A percentile compares a stretch with the other conserved stretches of the same genome.
Conservation (phyloP, 1,139 yeast genomes). For the Entelexis sorbosivorans region DNA sequence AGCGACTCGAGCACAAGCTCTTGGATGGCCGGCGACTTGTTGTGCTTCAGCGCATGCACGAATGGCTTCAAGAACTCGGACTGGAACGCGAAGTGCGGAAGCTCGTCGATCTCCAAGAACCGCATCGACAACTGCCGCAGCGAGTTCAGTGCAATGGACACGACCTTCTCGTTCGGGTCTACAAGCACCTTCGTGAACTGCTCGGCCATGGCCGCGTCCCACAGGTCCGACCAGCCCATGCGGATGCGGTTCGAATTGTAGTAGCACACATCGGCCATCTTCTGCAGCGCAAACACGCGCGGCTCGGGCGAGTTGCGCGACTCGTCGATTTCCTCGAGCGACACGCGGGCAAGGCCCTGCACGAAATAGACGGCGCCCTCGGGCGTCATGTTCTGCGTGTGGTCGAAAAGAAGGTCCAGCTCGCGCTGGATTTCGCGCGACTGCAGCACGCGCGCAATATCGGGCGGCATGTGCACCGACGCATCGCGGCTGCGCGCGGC, state of each 20-base stretch:
- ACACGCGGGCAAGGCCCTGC: slow-evolving; percentile 72
- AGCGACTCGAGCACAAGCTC: slow-evolving; percentile 88
- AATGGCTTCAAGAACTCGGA: slow-evolving; percentile 88
- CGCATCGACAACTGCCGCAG: slow-evolving; percentile 85
- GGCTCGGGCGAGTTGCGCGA: slow-evolving; percentile 53
- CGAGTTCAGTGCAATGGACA: slow-evolving; percentile 86
- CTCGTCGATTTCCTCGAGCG: slow-evolving; percentile 82
- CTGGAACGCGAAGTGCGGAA: slow-evolving; percentile 91
- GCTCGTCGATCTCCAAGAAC: slow-evolving; percentile 84
- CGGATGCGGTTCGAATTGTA: slow-evolving; percentile 95
- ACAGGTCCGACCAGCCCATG: slow-evolving; percentile 91
- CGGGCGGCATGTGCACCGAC: slow-evolving; percentile 33
- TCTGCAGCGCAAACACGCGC: slow-evolving; percentile 82
- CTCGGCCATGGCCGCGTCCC: slow-evolving; percentile 79
- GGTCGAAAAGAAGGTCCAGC: slow-evolving; percentile 78
- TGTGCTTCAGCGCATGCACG: slow-evolving; percentile 62
- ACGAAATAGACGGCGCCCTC: slow-evolving; percentile 81
- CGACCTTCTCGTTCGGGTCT: slow-evolving; percentile 62
- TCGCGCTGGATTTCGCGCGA: slow-evolving; percentile 74
- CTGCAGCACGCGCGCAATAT: slow-evolving; percentile 49
- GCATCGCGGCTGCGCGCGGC: slow-evolving; percentile 57
- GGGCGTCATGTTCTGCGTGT: slow-evolving; percentile 69
- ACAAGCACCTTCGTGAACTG: slow-evolving; percentile 82
- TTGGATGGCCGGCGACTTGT: slow-evolving; percentile 59
- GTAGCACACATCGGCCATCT: slow-evolving; percentile 93